A percentile compares a stretch with the other conserved stretches of the same genome.
Evolutionary conservation across 163 green algal species (phyloP).

Genomic region (Picocystis sp.): DNA sequence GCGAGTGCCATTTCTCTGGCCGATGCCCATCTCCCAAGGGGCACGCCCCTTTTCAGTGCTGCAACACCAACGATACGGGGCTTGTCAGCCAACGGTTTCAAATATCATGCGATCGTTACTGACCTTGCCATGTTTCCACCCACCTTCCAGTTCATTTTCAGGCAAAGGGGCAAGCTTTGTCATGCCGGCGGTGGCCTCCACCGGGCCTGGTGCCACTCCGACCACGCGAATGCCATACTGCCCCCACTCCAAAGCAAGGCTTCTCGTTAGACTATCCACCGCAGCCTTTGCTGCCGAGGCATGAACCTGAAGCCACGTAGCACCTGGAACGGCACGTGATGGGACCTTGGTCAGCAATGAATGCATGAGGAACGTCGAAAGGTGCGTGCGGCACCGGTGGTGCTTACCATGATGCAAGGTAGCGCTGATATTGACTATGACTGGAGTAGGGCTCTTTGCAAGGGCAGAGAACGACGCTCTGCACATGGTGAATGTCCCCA

Average conservation of each 20-base stretch:
- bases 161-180: slow-evolving; percentile 59
- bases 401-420: slow-evolving; percentile 80
- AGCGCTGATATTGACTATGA: slow-evolving; percentile 82
- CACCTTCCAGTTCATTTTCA: not conserved
- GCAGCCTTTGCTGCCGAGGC: slow-evolving; percentile 63
- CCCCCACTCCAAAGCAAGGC: slow-evolving; percentile 83
- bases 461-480: slow-evolving; percentile 50
- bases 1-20: slow-evolving; percentile 72
- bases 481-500: slow-evolving; percentile 79
- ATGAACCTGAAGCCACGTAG: slow-evolving; percentile 26
- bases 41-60: not conserved
- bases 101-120: not conserved
- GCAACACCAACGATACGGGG: too few species aligned
- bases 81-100: not conserved
- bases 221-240: slow-evolving; percentile 63
- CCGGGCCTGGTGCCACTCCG: slow-evolving; percentile 75
- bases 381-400: too few species aligned
- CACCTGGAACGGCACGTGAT: too few species aligned
- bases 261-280: slow-evolving; percentile 75
- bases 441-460: not conserved
- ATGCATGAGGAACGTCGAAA: too few species aligned
- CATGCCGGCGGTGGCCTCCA: slow-evolving; percentile 72
- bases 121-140: not conserved
- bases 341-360: too few species aligned
- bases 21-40: slow-evolving; percentile 13